A percentile compares a stretch with the other conserved stretches of the same genome.
These are phyloP conservation scores for Podaxis sp. DNA, from an alignment of 768 basidiomycete species.

Conservation along the genomic window DNA sequence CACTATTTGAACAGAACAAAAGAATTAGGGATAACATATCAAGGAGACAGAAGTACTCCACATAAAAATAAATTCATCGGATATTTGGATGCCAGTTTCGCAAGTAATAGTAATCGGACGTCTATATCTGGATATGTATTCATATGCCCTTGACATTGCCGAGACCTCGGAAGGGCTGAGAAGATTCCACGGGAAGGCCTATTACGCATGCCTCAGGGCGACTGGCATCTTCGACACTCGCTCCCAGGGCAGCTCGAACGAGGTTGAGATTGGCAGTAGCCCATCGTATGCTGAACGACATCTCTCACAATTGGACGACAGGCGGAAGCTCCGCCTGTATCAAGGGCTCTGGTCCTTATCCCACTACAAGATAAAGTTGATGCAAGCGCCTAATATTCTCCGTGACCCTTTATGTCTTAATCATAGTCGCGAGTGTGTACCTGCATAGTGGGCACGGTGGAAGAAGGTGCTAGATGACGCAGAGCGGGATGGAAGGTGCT, in stretches of 20 bases:
- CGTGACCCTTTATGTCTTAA: not conserved
- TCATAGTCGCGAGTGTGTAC: not conserved
- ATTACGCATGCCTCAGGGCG: not conserved
- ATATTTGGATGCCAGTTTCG: too few relatives aligned
- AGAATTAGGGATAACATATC: too few relatives aligned
- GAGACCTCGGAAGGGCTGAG: not conserved
- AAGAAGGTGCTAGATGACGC: not conserved
- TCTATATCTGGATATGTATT: too few relatives aligned
- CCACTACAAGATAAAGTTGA: not conserved
- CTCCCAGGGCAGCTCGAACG: not conserved
- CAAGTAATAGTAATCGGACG: too few relatives aligned
- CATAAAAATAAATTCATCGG: too few relatives aligned
- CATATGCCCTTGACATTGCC: not conserved
- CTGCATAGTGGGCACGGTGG: not conserved
- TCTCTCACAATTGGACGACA: not conserved
- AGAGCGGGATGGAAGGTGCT: not conserved
- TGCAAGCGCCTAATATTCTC: not conserved
- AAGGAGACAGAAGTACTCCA: too few relatives aligned
- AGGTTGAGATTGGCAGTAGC: not conserved
- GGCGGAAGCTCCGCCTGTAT: not conserved
- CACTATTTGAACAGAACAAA: too few relatives aligned
- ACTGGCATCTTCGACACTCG: not conserved
- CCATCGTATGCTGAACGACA: not conserved
- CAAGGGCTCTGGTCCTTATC: not conserved
- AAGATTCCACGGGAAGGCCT: not conserved